Base-by-base conservation (phyloP, 306 rosid genomes). In the Comarum palustre region DNA sequence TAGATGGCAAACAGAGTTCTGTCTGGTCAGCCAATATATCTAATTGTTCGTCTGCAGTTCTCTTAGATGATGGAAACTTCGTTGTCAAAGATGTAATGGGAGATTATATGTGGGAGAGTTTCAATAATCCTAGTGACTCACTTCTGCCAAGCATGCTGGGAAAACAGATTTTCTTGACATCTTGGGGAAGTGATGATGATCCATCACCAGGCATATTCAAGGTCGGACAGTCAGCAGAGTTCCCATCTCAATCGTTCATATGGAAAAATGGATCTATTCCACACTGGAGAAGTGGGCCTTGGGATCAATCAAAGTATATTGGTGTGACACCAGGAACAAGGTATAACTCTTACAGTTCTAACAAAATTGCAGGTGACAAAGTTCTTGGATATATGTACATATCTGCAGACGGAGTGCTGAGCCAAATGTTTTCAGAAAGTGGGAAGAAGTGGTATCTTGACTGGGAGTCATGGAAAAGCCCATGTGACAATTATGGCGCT, bases 61-160 rank as follows among this genome's bases (percentile, higher is more conserved):
- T 86, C 45, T 41, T 52, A 8, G 78, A 71, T 36, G 73, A 58
- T 16, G 87, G 85, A 15, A 76, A 78, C 25, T 66, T 78, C 0
- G 70, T 81, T 31, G 34, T 78, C 31, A 20, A 36, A 38, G 36
- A 15, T 42, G 36, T 14, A 8, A 15, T 2, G 4, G 39, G 46
- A 22, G 29, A 36, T 14, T 66, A 58, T 27, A 0, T 77, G 27
- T 86, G 90, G 87, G 79, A 78, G 67, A 84, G 86, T 73, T 86
- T 82, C 72, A 19, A 79, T 24, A 50, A 80, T 45, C 88, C 80
- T 47, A 47, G 8, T 47, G 57, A 51, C 25, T 51, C 57, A 2
- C 57, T 19, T 6, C 57, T 19, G 11, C 25, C 57, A 19, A 51
- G 12, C 24, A 51, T 51, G 57, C 1, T n/a, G 57, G 54, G 54